phyloP scores from a whole-genome alignment of 768 basidiomycete genomes.

The Pleurotus pulmonarius region DNA sequence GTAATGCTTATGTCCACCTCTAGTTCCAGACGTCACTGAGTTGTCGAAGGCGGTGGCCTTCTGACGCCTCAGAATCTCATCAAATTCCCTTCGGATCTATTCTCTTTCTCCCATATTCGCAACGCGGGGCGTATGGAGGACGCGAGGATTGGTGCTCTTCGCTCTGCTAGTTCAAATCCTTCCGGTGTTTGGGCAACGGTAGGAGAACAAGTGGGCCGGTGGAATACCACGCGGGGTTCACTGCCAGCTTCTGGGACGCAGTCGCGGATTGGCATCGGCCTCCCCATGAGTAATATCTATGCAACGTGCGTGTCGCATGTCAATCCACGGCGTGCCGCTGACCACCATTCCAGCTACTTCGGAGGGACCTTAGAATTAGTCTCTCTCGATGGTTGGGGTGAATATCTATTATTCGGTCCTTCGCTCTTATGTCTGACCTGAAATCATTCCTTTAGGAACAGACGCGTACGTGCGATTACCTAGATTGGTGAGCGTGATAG shows the following conservation, averaged over 20 bases:
- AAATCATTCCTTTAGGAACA: conserved; percentile 46
- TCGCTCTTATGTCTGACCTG: conserved; percentile 6
- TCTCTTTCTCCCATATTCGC: conserved; percentile 85
- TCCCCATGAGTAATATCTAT: conserved; percentile 89
- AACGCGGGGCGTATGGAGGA: conserved; percentile 68
- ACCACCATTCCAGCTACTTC: conserved; percentile 57
- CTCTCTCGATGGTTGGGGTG: conserved; percentile 82
- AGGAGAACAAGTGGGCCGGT: conserved; percentile 66
- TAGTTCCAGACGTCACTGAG: background rate
- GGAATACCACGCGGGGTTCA: conserved; percentile 18
- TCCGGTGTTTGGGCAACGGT: conserved; percentile 75
- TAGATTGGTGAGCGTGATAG: conserved; percentile 54
- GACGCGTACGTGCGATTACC: conserved; percentile 81
- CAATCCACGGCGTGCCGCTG: background rate
- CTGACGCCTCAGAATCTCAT: conserved; percentile 42
- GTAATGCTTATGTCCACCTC: conserved; percentile 27
- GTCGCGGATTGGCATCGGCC: conserved; percentile 72
- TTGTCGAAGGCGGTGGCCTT: conserved; percentile 65
- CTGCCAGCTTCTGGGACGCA: conserved; percentile 36
- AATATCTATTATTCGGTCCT: conserved; percentile 18
- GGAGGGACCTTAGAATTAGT: conserved; percentile 78
- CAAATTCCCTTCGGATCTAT: conserved; percentile 68
- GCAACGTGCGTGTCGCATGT: conserved; percentile 53
- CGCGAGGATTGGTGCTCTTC: conserved; percentile 64
- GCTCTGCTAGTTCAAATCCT: conserved; percentile 55